A percentile compares a stretch with the other conserved stretches of the same genome.
Conservation (phyloP, 2,329 filamentous ascomycete genomes). For the Fusarium oligoseptatum region DNA sequence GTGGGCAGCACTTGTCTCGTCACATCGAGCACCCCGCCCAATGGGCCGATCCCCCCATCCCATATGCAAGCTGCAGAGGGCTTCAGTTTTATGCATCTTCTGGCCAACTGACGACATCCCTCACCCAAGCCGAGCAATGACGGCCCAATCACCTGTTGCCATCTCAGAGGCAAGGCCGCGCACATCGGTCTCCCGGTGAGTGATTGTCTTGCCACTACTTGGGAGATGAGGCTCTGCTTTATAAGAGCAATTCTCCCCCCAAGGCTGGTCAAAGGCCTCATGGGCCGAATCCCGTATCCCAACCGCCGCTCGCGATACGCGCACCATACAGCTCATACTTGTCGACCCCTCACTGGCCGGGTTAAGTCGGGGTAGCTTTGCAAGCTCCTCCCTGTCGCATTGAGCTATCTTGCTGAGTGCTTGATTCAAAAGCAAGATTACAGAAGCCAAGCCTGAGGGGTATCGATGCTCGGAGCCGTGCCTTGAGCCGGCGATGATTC, state of each 20-base stretch:
- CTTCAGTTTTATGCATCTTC: slow-evolving; percentile 33
- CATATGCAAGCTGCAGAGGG: slow-evolving; percentile 19
- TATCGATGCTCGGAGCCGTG: slow-evolving; percentile 13
- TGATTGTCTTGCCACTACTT: slow-evolving; percentile 9
- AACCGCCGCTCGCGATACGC: slow-evolving; percentile 21
- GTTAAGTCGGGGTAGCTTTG: slow-evolving; percentile 20
- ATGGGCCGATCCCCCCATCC: slow-evolving; percentile 37
- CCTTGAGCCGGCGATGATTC: slow-evolving; percentile 9
- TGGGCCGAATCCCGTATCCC: slow-evolving; percentile 18
- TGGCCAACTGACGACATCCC: slow-evolving; percentile 27
- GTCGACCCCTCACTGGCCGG: slow-evolving; percentile 31
- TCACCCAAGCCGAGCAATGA: slow-evolving; percentile 28
- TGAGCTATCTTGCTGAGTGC: slow-evolving; percentile 2
- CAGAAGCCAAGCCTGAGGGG: slow-evolving; percentile 22
- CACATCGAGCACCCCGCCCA: slow-evolving; percentile 36
- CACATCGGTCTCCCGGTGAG: slow-evolving; percentile 25
- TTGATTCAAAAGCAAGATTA: slow-evolving; percentile 25
- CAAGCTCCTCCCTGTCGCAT: slow-evolving; percentile 18
- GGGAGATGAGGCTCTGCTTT: slow-evolving; percentile 37
- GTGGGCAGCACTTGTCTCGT: slow-evolving; percentile 13
- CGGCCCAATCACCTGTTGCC: slow-evolving; percentile 31
- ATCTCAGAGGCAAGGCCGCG: slow-evolving; percentile 17
- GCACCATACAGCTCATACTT: slow-evolving; percentile 30
- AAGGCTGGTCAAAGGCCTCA: slow-evolving; percentile 15
- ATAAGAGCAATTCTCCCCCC: neutral